Evolutionary conservation across 441 rosid genomes (phyloP), one percentile per base, ranked within the genome.

Genomic region (Eugenia klotzschiana): DNA sequence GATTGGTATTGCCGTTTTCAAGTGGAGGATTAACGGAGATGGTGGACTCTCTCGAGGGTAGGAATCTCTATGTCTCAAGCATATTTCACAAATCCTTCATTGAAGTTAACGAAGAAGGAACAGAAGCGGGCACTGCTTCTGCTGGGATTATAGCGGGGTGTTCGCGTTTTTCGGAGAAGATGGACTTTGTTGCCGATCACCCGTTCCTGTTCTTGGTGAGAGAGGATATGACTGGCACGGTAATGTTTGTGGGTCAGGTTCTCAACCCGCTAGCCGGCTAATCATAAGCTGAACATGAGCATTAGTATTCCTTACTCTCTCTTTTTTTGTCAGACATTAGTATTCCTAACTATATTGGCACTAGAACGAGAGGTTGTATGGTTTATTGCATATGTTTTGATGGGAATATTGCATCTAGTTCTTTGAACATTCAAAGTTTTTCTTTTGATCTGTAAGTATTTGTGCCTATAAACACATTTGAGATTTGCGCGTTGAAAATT

Each of bases 31-130:
- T 94, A 79, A 88, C 91, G 2, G 94, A 92, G 89, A 94, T 96
- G 92, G 94, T 92, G 83, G 95, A 94, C 41, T 90, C 94, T 40
- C 41, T 40, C 41, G 41, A 40, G 92, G 90, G 90, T 43, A 64
- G 50, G 83, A 82, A 89, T 41, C 86, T 93, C 26, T 69, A 27
- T 60, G 97, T 94, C 26, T 92, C 96, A 3, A 87, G 82, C 83
- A 83, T 96, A 80, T 94, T 91, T 86, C 98, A 94, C 11, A 93
- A 93, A 83, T 88, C 98, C 20, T 92, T 93, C 88, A 91, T 94
- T 46, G 99, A 93, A 57, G 98, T 96, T n/a, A 92, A 92, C 56
- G 98, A 94, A 89, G 93, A 94, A 89, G 99, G 98, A 50, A 92
- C 96, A 2, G 94, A 94, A 86, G 97, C 96, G 54, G 96, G 93